Percentiles rank a stretch among this genome's conserved stretches.
These are phyloP conservation scores for Crataegus laevigata DNA, from an alignment of 306 rosid genomes.

Conservation along the genomic window DNA sequence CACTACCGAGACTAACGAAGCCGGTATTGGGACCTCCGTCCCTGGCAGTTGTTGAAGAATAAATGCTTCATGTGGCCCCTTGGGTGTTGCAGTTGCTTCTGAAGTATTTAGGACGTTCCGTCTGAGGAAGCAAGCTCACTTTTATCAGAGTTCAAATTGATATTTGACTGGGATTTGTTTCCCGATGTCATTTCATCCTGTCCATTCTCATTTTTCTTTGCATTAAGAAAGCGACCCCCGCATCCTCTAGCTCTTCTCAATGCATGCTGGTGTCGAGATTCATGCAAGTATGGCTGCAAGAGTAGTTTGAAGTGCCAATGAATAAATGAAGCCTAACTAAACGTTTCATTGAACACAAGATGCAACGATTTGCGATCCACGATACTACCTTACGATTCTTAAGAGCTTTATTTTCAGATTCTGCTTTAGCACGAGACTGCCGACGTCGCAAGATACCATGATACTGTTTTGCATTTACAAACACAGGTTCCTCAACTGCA, in stretches of 20 bases:
- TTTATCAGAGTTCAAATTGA: constrained; percentile 60
- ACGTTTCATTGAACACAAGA: constrained; percentile 1
- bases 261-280: constrained; percentile 88
- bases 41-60: constrained; percentile 12
- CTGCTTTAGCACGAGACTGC: constrained; percentile 96
- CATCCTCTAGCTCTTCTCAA: constrained; percentile 84
- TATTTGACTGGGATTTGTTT: constrained; percentile 44
- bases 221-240: constrained; percentile 85
- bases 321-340: not conserved
- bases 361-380: constrained; percentile 8
- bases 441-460: constrained; percentile 91
- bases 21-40: constrained; percentile 22
- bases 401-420: constrained; percentile 74
- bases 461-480: constrained; percentile 92
- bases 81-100: constrained; percentile 5
- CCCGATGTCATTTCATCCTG: constrained; percentile 43
- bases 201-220: constrained; percentile 62
- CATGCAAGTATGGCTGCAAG: constrained; percentile 91
- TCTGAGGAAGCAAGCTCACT: constrained; percentile 50
- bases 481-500: constrained; percentile 91
- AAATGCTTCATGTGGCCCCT: constrained; percentile 1
- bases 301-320: constrained; percentile 8
- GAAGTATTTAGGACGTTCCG: constrained; percentile 33
- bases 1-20: constrained; percentile 23
- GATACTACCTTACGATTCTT: constrained; percentile 69